Evolutionary conservation across 148 eudicot species (phyloP), one percentile per base, ranked within the genome.

Genomic region (Oxyria digyna): DNA sequence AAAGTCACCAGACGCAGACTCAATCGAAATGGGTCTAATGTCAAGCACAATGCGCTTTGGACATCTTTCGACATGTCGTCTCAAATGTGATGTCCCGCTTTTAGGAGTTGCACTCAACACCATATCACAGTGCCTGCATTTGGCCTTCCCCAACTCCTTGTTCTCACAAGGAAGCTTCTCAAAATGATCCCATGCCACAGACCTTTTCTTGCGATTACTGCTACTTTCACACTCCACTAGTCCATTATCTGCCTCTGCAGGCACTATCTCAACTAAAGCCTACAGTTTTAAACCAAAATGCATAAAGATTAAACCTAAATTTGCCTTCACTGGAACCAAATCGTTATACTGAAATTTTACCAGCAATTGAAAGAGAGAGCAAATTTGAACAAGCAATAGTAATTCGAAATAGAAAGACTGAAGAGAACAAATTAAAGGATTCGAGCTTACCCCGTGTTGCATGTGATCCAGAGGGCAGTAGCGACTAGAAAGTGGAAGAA

Each of bases 31-130:
- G 21, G 84, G 84, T 69, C 73, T 69, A n/a, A 78, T 66, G 41
- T 76, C 75, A 7, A 78, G 32, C n/a, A 78, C 80, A 24, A 42
- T 23, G n/a, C 85, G 85, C 66, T 78, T 81, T 41, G 76, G 69
- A 50, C 85, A 81, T 37, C 82, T 77, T 55, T 81, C 85, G 42
- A 78, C 73, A 40, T 81, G 85, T 46, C 85, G 80, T 23, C 76
- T 81, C 62, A 81, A 78, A 76, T 81, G 85, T 26, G 85, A 81
- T 4, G 85, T 81, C 48, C 85, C 85, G 50, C 82, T 81, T 78
- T 72, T 78, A 68, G 85, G 82, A 40, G 82, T 76, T 40, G 85
- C 77, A 55, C 77, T 71, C 37, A 81, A 81, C 6, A 81, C 41
- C 40, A 72, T 37, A 40, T 81, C 78, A 40, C 85, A 81, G 38